Evolutionary conservation across 805 yeast species (phyloP), one percentile per base, ranked within the genome.

Genomic region (Starmera amethionina): DNA sequence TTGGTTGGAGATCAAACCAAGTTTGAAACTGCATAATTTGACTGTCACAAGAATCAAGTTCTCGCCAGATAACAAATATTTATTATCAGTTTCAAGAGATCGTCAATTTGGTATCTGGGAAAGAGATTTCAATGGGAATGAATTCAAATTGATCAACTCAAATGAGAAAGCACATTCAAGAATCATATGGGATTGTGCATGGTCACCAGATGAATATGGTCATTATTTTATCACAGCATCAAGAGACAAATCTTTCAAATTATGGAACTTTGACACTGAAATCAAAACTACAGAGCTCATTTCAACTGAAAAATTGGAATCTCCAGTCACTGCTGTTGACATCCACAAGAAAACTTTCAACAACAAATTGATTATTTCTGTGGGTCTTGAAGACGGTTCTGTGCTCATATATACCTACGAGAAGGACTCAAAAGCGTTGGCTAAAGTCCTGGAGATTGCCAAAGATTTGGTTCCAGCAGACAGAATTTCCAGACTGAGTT

Each of bases 111-210:
- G 87, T 22, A 54, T 90, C 29, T 90, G 96, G 90, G 64, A 65
- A 46, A 63, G 75, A 42, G 43, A 52, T 15, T 55, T 62, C 29
- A 64, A 56, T 14, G 49, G 52, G 12, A 63, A 68, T 35, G 58
- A 59, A 16, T 72, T 73, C 44, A 56, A 61, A 15, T 59, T 75
- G 41, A 54, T 50, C 27, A 43, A 42, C 35, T 48, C 62, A 15
- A 69, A 73, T 41, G 75, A 75, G 30, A 86, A 82, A 56, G 96
- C 96, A 0, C 99, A 94, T 55, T 60, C 82, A 2, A 76, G 97
- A 60, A 90, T 93, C 51, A 76, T 93, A 34, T 94, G 98, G 98
- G 97, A 93, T 63, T 80, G 90, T 56, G 74, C 83, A 32, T 93
- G 97, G 96, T 65, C 79, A 1, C 86, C 88, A 5, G 44, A 52